Base-by-base conservation (phyloP, 2,329 filamentous ascomycete genomes). In the Aspergillus fischeri region DNA sequence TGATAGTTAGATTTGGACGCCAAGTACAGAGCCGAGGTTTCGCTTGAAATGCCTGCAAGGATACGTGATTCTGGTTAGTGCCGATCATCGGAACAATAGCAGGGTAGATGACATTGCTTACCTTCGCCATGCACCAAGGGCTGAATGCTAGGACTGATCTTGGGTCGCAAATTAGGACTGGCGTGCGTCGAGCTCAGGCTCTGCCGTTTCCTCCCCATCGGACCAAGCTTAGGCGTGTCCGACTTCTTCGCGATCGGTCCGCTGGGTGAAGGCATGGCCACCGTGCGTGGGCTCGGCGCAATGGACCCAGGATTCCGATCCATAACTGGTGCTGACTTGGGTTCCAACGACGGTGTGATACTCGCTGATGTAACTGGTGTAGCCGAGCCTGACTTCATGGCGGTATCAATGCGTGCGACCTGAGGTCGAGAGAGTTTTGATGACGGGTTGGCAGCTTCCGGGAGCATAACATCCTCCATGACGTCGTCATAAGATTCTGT, bases 1-100 rank as follows among this genome's bases (percentile, higher is more conserved):
- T 97, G 93, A 68, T 99, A 99, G 69, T 99, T 99, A 1, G 93
- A 97, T 73, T 97, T 97, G 17, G 90, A 91, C 38, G 92, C 90
- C 28, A 99, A 82, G 48, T 97, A 83, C 28, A 91, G 82, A n/a
- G 86, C 84, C 57, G 86, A 85, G 3, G 81, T 81, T 52, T 86
- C 83, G 38, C 83, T 80, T 21, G 83, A 77, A 17, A 83, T 71
- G 38, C 75, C 76, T 75, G 65, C 61, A 56, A 25, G 41, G 51
- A 60, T 67, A 48, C 24, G 41, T 51, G 25, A 21, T 21, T 8
- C 25, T 44, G 42, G 51, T 59, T 52, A 57, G 47, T 48, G 53
- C 24, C 14, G 54, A 51, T 50, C 32, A 38, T 11, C 41, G 28
- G 11, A 29, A 38, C 51, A 38, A 49, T 51, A 41, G 68, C 0